These are phyloP conservation scores for Arthrobotrys conoides DNA, from an alignment of 2,329 filamentous ascomycete genomes.

Conservation along the genomic window DNA sequence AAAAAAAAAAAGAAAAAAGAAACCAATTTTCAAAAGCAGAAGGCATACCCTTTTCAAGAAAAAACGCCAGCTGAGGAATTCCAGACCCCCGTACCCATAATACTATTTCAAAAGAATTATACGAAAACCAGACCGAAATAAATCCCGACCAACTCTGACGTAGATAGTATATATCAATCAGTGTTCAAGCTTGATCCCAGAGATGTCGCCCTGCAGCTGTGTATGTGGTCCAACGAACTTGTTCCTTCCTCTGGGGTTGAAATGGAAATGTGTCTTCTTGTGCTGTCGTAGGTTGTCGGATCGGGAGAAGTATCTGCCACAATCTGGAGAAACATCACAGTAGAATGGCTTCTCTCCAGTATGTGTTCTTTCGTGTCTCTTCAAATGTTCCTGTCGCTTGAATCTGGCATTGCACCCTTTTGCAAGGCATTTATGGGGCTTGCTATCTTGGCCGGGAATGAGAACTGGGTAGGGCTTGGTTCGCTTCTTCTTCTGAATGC, in stretches of 20 bases:
- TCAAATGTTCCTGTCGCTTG: slow-evolving; percentile 63
- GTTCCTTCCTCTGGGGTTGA: slow-evolving; percentile 55
- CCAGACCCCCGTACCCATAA: slow-evolving; percentile 53
- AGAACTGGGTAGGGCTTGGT: slow-evolving; percentile 45
- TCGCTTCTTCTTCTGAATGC: slow-evolving; percentile 45
- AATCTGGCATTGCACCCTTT: slow-evolving; percentile 61
- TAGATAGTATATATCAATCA: slow-evolving; percentile 18
- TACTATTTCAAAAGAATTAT: slow-evolving; percentile 2
- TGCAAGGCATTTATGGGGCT: slow-evolving; percentile 61
- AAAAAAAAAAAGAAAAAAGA: not conserved
- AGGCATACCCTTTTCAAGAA: slow-evolving; percentile 41
- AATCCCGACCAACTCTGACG: slow-evolving; percentile 3
- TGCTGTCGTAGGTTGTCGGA: slow-evolving; percentile 63
- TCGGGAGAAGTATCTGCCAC: slow-evolving; percentile 62
- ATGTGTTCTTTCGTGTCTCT: slow-evolving; percentile 63
- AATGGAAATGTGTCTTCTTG: slow-evolving; percentile 63
- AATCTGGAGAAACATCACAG: slow-evolving; percentile 60
- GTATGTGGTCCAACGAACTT: slow-evolving; percentile 48
- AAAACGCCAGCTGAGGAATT: slow-evolving; percentile 60
- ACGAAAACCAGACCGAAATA: slow-evolving; percentile 20
- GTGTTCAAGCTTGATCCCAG: slow-evolving; percentile 28
- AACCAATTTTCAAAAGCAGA: slow-evolving; percentile 35
- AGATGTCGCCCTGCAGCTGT: slow-evolving; percentile 35
- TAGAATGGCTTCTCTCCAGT: slow-evolving; percentile 62
- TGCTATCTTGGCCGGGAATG: slow-evolving; percentile 52